A percentile compares a stretch with the other conserved stretches of the same genome.
These are phyloP conservation scores for Orobanche coerulescens DNA, from an alignment of 257 asterid species.

Conservation along the genomic window DNA sequence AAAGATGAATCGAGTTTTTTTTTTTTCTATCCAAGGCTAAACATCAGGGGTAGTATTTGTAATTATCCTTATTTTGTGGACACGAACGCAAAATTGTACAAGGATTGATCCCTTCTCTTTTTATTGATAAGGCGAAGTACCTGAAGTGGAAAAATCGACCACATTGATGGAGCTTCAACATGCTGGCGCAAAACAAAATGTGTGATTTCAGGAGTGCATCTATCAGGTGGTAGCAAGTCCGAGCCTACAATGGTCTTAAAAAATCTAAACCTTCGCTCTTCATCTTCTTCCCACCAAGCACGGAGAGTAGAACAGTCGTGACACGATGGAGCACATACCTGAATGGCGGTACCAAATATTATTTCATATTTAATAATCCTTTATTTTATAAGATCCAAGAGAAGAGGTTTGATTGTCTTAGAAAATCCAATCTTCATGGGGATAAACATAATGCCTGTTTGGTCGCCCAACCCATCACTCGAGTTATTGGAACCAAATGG, in stretches of 20 bases:
- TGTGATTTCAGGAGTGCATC: conserved; percentile 76
- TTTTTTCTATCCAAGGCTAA: too few relatives aligned
- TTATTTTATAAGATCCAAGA: too few relatives aligned
- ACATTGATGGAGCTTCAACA: conserved; percentile 90
- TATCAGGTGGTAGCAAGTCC: conserved; percentile 61
- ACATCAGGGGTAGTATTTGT: too few relatives aligned
- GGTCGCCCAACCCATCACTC: too few relatives aligned
- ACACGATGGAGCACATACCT: conserved; percentile 99
- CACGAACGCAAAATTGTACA: too few relatives aligned
- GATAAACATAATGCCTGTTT: too few relatives aligned
- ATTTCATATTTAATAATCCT: too few relatives aligned
- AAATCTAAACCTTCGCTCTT: conserved; percentile 56
- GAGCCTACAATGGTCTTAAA: conserved; percentile 67
- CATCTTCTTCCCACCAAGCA: conserved; percentile 99
- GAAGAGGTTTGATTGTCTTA: too few relatives aligned
- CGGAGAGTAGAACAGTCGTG: conserved; percentile 95
- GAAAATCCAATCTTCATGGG: too few relatives aligned
- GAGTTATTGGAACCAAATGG: too few relatives aligned
- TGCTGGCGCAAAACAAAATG: conserved; percentile 67
- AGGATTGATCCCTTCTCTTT: not conserved
- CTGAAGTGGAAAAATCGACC: conserved; percentile 99
- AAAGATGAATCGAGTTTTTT: not conserved
- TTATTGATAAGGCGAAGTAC: too few relatives aligned
- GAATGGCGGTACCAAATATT: not conserved
- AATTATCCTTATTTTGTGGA: too few relatives aligned